A percentile compares a stretch with the other conserved stretches of the same genome.
phyloP scores from a whole-genome alignment of 345 rosid species.

The Chamaenerion angustifolium region DNA sequence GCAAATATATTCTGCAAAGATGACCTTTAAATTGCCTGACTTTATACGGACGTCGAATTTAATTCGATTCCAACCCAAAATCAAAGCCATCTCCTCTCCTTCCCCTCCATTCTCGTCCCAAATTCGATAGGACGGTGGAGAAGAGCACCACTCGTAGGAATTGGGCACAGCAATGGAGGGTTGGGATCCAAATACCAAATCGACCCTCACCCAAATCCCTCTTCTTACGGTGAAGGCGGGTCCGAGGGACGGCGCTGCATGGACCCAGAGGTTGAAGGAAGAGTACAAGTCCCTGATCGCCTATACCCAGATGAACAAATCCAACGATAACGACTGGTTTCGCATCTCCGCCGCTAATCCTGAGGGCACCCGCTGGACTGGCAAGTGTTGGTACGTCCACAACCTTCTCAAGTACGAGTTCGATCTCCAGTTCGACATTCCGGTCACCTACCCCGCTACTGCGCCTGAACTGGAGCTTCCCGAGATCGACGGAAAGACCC shows the following conservation, averaged over 20 bases:
- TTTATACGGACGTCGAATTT: no score
- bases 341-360: conserved; percentile 86
- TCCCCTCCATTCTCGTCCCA: no score
- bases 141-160: no score
- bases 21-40: no score
- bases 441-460: conserved; percentile 82
- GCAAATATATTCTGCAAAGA: no score
- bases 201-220: conserved; percentile 81
- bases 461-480: conserved; percentile 94
- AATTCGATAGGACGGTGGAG: no score
- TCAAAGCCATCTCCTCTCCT: no score
- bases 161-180: conserved; percentile 43
- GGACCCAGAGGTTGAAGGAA: conserved; percentile 91
- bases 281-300: conserved; percentile 90
- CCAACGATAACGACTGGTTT: conserved; percentile 97
- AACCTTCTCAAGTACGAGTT: conserved; percentile 93
- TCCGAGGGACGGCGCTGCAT: conserved; percentile 75
- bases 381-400: conserved; percentile 98
- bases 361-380: conserved; percentile 91
- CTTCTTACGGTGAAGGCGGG: conserved; percentile 71
- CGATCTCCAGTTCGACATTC: conserved; percentile 90
- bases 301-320: conserved; percentile 95
- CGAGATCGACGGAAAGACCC: conserved; percentile 87
- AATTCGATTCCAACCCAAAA: no score
- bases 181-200: conserved; percentile 92